Conservation (phyloP, 2,329 filamentous ascomycete species). For the Xylariaceae sp. region DNA sequence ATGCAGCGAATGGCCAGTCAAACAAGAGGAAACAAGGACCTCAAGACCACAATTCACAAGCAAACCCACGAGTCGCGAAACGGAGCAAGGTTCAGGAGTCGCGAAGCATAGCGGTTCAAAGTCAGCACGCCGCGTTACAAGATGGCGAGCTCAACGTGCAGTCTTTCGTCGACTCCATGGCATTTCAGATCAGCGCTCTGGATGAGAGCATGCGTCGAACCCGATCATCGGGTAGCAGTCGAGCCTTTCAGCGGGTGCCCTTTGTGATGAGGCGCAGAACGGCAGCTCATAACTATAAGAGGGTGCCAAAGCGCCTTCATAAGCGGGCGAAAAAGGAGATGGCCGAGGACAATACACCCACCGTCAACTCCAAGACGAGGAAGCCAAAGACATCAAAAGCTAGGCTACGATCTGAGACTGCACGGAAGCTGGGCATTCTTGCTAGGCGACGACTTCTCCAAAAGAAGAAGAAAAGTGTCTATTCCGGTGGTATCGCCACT, state of each 20-base stretch:
- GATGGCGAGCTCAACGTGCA: slow-evolving; percentile 81
- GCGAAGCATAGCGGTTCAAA: slow-evolving; percentile 46
- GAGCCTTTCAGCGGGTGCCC: slow-evolving; percentile 89
- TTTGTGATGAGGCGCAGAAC: slow-evolving; percentile 78
- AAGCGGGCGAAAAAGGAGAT: slow-evolving; percentile 67
- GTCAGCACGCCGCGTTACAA: slow-evolving; percentile 46
- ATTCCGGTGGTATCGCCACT: slow-evolving; percentile 33
- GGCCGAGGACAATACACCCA: slow-evolving; percentile 85
- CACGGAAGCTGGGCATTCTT: slow-evolving; percentile 62
- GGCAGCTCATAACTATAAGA: slow-evolving; percentile 90
- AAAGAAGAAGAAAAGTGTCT: slow-evolving; percentile 31
- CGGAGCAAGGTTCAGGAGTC: slow-evolving; percentile 43
- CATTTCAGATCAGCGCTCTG: slow-evolving; percentile 83
- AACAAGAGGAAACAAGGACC: slow-evolving; percentile 29
- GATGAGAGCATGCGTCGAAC: slow-evolving; percentile 75
- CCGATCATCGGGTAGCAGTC: slow-evolving; percentile 54
- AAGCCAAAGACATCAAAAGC: slow-evolving; percentile 54
- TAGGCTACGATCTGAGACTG: slow-evolving; percentile 67
- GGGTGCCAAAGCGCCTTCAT: slow-evolving; percentile 73
- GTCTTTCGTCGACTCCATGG: slow-evolving; percentile 75
- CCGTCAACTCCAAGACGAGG: slow-evolving; percentile 59
- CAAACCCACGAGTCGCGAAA: slow-evolving; percentile 33
- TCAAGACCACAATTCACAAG: slow-evolving; percentile 25
- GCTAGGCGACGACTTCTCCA: slow-evolving; percentile 46
- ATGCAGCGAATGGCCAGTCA: slow-evolving; percentile 8